Evolutionary conservation across 2,329 filamentous ascomycete species (phyloP).

Genomic region (Beauveria brongniartii): DNA sequence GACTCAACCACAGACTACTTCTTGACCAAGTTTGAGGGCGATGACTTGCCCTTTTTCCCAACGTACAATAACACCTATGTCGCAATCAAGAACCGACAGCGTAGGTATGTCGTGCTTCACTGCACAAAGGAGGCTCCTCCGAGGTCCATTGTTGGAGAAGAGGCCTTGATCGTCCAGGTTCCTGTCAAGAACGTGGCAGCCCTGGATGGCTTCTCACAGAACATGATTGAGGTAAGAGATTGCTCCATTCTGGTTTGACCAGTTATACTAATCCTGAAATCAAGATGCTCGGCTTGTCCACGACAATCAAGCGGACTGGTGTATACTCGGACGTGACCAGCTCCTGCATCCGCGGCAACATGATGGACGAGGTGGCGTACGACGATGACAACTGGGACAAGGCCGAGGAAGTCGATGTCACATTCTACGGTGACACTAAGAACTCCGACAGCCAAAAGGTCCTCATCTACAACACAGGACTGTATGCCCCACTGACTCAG

Average conservation of each 20-base stretch:
- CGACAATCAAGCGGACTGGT: constrained; percentile 4
- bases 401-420: constrained; percentile 8
- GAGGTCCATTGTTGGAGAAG: constrained; percentile 1
- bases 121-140: constrained; percentile 11
- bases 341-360: constrained; percentile 11
- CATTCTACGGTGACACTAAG: constrained; percentile 6
- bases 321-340: constrained; percentile 9
- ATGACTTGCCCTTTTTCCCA: neutral
- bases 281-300: constrained; percentile 9
- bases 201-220: constrained; percentile 10
- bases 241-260: neutral
- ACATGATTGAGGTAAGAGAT: constrained; percentile 4
- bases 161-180: constrained; percentile 5
- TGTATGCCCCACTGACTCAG: constrained; percentile 5
- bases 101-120: constrained; percentile 9
- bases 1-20: constrained; percentile 9
- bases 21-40: constrained; percentile 1
- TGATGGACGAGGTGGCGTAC: constrained; percentile 8
- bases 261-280: neutral
- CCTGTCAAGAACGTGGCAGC: constrained; percentile 10
- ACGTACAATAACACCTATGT: constrained; percentile 12
- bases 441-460: neutral
- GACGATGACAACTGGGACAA: constrained; percentile 8
- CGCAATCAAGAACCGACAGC: constrained; percentile 9
- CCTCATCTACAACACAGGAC: constrained; percentile 10